These are phyloP conservation scores for Ceratobasidium sp. DNA, from an alignment of 1,284 basidiomycete genomes.

Conservation along the genomic window DNA sequence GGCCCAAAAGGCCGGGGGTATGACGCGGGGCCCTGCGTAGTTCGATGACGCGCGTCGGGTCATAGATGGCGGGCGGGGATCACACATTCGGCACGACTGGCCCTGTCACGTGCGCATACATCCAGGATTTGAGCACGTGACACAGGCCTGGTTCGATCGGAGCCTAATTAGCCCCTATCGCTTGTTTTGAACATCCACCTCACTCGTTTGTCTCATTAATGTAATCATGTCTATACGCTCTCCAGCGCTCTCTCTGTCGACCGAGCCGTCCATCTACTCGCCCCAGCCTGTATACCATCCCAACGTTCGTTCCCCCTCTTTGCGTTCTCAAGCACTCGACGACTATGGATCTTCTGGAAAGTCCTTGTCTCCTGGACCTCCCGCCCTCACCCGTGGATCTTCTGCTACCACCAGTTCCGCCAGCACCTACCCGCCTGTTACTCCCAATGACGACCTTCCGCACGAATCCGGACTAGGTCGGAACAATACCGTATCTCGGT, in stretches of 20 bases:
- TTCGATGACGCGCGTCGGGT: constrained; percentile 20
- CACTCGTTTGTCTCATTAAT: constrained; percentile 16
- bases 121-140: not conserved
- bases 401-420: not conserved
- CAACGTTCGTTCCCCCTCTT: constrained; percentile 28
- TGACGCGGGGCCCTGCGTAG: constrained; percentile 23
- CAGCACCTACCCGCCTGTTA: not conserved
- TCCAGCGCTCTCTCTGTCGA: constrained; percentile 3
- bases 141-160: constrained; percentile 3
- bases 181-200: constrained; percentile 19
- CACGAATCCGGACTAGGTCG: not conserved
- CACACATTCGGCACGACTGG: not conserved
- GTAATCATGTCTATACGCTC: constrained; percentile 23
- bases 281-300: constrained; percentile 43
- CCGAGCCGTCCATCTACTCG: constrained; percentile 35
- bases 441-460: constrained; percentile 12
- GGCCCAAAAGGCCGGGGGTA: not conserved
- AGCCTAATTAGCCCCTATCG: constrained; percentile 20
- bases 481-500: not conserved
- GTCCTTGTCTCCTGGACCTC: constrained; percentile 5
- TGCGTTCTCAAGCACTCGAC: constrained; percentile 26
- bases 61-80: not conserved
- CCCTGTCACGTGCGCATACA: constrained; percentile 16
- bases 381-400: constrained; percentile 7
- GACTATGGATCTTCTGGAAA: constrained; percentile 23